These are phyloP conservation scores for Hymenoscyphus albidus DNA, from an alignment of 2,329 filamentous ascomycete genomes.

Conservation along the genomic window DNA sequence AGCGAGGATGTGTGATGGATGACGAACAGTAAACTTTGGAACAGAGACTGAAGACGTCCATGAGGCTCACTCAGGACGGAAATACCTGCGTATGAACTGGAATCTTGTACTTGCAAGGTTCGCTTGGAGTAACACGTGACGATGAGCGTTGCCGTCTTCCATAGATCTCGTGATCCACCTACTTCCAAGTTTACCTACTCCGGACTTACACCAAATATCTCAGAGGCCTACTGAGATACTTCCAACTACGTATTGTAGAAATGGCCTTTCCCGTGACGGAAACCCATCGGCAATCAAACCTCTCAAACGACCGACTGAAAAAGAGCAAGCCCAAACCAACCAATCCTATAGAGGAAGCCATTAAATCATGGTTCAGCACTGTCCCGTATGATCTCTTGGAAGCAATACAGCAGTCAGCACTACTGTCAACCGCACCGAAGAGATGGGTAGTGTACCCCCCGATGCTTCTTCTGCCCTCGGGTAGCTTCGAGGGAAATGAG, in stretches of 20 bases:
- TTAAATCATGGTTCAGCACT: constrained; percentile 37
- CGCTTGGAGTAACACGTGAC: no score
- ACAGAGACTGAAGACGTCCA: neutral
- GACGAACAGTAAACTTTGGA: neutral
- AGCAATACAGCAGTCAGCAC: constrained; percentile 13
- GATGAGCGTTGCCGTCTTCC: no score
- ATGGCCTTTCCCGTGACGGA: neutral
- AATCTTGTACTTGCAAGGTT: neutral
- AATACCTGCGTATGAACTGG: no score
- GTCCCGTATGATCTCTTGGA: constrained; percentile 23
- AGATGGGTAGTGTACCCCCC: constrained; percentile 59
- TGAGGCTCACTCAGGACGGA: no score
- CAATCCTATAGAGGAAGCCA: constrained; percentile 38
- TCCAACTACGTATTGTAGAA: neutral
- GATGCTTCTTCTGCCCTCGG: constrained; percentile 56
- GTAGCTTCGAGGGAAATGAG: constrained; percentile 49
- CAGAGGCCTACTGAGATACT: no score
- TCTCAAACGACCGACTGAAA: constrained; percentile 9
- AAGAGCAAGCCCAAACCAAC: constrained; percentile 33
- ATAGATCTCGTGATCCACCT: no score
- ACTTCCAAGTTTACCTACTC: neutral
- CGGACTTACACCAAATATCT: neutral
- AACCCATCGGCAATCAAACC: neutral
- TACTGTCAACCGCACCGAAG: constrained; percentile 41
- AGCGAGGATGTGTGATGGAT: neutral